phyloP scores from a whole-genome alignment of 1,284 basidiomycete species.

The Pseudozyma hubeiensis region DNA sequence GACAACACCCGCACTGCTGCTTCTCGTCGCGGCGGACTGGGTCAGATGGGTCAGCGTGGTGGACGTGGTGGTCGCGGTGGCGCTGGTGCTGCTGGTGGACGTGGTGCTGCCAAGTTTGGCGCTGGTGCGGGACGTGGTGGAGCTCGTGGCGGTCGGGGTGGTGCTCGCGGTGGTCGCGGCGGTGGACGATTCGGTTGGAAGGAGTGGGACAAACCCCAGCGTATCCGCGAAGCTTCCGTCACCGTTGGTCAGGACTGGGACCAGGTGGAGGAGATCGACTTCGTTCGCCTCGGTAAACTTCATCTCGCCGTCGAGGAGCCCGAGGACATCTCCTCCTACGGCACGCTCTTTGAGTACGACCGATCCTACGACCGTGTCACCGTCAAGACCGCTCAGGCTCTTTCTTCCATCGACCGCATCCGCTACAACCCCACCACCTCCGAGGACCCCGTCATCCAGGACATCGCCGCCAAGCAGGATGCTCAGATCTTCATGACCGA shows the following conservation, averaged over 20 bases:
- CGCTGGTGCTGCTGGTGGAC: conserved; percentile 51
- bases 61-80: conserved; percentile 64
- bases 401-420: conserved; percentile 92
- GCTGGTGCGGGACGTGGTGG: conserved; percentile 49
- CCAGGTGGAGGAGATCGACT: conserved; percentile 97
- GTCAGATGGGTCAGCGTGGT: conserved; percentile 68
- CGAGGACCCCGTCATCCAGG: conserved; percentile 80
- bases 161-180: conserved; percentile 43
- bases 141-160: conserved; percentile 70
- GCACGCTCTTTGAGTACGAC: conserved; percentile 91
- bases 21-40: conserved; percentile 68
- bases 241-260: conserved; percentile 91
- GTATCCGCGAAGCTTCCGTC: conserved; percentile 92
- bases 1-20: conserved; percentile 75
- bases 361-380: conserved; percentile 96
- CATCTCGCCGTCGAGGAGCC: conserved; percentile 79
- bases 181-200: conserved; percentile 82
- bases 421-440: conserved; percentile 98
- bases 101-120: conserved; percentile 54
- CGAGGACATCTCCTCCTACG: conserved; percentile 77
- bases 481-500: conserved; percentile 96
- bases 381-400: conserved; percentile 82
- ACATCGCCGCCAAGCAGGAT: conserved; percentile 68
- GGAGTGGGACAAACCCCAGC: conserved; percentile 92
- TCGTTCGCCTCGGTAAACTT: conserved; percentile 89